These are phyloP conservation scores for Vitis riparia DNA, from an alignment of 164 flowering plant genomes.

Conservation along the genomic window DNA sequence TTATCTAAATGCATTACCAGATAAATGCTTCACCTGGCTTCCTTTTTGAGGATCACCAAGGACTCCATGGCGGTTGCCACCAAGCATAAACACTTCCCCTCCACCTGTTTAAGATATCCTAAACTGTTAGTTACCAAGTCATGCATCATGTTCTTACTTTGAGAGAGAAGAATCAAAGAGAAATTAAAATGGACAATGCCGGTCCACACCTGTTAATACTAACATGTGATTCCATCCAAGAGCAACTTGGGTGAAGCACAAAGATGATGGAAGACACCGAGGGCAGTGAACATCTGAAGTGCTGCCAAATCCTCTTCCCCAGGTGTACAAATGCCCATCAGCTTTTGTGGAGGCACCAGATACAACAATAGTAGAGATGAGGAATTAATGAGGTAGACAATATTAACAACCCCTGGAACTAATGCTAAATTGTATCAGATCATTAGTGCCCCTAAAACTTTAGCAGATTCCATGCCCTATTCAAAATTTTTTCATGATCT, in stretches of 20 bases:
- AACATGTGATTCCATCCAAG: slow-evolving; percentile 95
- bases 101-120: slow-evolving; percentile 42
- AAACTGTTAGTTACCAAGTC: neutral
- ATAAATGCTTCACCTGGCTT: slow-evolving; percentile 7
- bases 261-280: slow-evolving; percentile 26
- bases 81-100: slow-evolving; percentile 69
- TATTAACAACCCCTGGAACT: neutral
- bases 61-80: slow-evolving; percentile 62
- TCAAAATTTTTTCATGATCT: neutral
- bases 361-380: neutral
- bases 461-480: neutral
- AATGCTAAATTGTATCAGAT: neutral
- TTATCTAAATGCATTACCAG: slow-evolving; percentile 24
- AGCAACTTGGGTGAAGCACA: slow-evolving; percentile 45
- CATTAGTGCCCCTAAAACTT: neutral
- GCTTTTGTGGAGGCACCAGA: slow-evolving; percentile 33
- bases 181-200: neutral
- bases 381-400: neutral
- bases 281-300: slow-evolving; percentile 46
- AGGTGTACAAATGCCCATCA: slow-evolving; percentile 68
- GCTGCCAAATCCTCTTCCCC: slow-evolving; percentile 83
- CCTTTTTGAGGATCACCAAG: slow-evolving; percentile 44
- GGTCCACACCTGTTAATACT: slow-evolving; percentile 50
- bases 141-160: neutral
- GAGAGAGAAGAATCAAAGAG: neutral